Evolutionary conservation across 495 filamentous ascomycete species (phyloP).

Genomic region (Astrocystis sublimbata): DNA sequence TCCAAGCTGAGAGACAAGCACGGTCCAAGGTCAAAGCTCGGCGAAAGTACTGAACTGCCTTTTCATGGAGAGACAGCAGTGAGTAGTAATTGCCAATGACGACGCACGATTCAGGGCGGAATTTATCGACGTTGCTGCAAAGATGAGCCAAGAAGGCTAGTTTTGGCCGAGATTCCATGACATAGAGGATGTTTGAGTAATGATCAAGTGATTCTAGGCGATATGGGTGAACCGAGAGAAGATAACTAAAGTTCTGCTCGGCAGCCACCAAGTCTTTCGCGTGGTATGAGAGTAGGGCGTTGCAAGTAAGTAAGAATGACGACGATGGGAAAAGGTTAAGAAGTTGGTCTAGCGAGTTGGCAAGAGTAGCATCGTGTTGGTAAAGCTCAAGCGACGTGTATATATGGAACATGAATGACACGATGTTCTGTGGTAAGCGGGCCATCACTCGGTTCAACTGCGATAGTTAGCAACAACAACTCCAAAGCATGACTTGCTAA

Average conservation of each 20-base stretch:
- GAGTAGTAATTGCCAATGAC: conserved; percentile 98
- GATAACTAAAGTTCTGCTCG: conserved; percentile 77
- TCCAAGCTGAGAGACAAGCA: conserved; percentile 92
- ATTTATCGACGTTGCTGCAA: conserved; percentile 87
- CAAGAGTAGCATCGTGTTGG: conserved; percentile 72
- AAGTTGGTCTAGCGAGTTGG: conserved; percentile 72
- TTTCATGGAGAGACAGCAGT: conserved; percentile 90
- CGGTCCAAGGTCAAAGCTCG: conserved; percentile 94
- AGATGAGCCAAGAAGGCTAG: conserved; percentile 90
- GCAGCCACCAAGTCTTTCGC: conserved; percentile 90
- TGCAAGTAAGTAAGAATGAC: conserved; percentile 85
- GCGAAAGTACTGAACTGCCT: conserved; percentile 96
- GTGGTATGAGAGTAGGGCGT: conserved; percentile 87
- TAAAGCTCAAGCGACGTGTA: conserved; percentile 89
- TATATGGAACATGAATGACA: conserved; percentile 90
- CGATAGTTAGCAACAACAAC: conserved; percentile 19
- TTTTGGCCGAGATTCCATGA: conserved; percentile 82
- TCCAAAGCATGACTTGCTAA: background rate
- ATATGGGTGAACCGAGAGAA: conserved; percentile 79
- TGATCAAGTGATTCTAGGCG: conserved; percentile 88
- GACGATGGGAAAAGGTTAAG: conserved; percentile 80
- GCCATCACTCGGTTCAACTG: conserved; percentile 53
- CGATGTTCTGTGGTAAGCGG: conserved; percentile 81
- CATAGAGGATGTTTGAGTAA: conserved; percentile 96
- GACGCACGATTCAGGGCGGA: conserved; percentile 95